Percentiles rank a stretch among this genome's conserved stretches.
These are phyloP conservation scores for Rhizoclosmatium globosum DNA, from an alignment of 192 early-diverging fungal species.

Conservation along the genomic window DNA sequence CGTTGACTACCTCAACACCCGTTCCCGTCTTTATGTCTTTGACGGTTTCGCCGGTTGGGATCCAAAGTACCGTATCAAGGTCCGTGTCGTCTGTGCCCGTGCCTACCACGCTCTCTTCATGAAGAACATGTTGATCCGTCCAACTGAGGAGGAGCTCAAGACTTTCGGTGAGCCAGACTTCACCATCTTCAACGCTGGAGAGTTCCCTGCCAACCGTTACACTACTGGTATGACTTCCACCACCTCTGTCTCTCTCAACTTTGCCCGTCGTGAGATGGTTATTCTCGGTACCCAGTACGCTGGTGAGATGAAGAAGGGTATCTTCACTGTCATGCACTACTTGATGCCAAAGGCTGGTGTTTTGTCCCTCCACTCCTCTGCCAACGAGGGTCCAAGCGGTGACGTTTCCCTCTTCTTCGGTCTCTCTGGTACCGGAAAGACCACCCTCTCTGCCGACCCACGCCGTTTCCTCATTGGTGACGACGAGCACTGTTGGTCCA, in stretches of 20 bases:
- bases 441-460: constrained; percentile 95
- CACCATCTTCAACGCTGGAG: constrained; percentile 96
- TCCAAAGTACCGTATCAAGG: constrained; percentile 97
- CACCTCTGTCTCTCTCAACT: constrained; percentile 93
- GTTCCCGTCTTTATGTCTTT: constrained; percentile 91
- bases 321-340: constrained; percentile 97
- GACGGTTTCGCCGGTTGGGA: constrained; percentile 99
- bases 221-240: constrained; percentile 95
- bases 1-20: constrained; percentile 96
- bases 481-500: constrained; percentile 99
- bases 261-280: constrained; percentile 94
- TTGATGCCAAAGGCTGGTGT: constrained; percentile 95
- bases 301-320: constrained; percentile 99
- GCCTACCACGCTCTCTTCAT: constrained; percentile 98
- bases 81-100: constrained; percentile 91
- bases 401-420: constrained; percentile 99
- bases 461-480: constrained; percentile 94
- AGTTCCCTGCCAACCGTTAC: constrained; percentile 92
- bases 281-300: constrained; percentile 98
- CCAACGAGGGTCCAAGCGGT: constrained; percentile 88
- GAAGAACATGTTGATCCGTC: constrained; percentile 99
- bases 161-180: constrained; percentile 96
- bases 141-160: constrained; percentile 87
- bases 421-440: constrained; percentile 97
- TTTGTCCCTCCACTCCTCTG: constrained; percentile 90